phyloP scores from a whole-genome alignment of 805 yeast species.

The Candida sanyiensis region DNA sequence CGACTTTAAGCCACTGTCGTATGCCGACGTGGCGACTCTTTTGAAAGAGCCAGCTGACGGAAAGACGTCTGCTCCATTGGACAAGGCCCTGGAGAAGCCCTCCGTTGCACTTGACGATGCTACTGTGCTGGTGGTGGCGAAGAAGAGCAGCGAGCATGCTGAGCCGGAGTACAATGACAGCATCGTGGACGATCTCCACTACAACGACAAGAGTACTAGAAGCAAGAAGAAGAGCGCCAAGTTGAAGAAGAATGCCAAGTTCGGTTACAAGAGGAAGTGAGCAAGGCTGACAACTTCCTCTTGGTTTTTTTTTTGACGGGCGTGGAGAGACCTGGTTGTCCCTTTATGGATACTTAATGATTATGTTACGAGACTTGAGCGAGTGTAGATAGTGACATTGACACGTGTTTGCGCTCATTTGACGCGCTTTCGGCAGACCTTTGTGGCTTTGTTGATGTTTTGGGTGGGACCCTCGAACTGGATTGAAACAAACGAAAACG shows the following conservation, averaged over 20 bases:
- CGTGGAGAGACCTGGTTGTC: no score
- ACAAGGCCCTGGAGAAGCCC: slow-evolving; percentile 15
- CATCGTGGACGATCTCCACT: slow-evolving; percentile 11
- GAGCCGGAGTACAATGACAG: slow-evolving; percentile 13
- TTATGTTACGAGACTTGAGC: no score
- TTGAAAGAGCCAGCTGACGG: slow-evolving; percentile 14
- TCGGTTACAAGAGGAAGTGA: background rate
- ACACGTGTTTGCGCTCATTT: no score
- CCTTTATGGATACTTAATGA: no score
- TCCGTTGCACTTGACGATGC: slow-evolving; percentile 1
- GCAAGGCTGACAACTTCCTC: no score
- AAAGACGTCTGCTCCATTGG: background rate
- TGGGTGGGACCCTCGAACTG: no score
- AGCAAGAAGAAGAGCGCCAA: slow-evolving; percentile 18
- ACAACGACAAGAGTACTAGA: slow-evolving; percentile 20
- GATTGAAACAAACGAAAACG: no score
- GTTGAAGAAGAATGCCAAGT: slow-evolving; percentile 8
- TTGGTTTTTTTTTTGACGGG: no score
- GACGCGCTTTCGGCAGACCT: no score
- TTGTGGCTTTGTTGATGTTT: no score
- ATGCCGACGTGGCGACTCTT: slow-evolving; percentile 47
- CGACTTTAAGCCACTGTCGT: slow-evolving; percentile 41
- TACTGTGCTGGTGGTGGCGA: background rate
- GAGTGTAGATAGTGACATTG: no score
- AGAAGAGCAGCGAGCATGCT: no score